Base-by-base conservation (phyloP, 495 filamentous ascomycete species). In the Neurospora africana region DNA sequence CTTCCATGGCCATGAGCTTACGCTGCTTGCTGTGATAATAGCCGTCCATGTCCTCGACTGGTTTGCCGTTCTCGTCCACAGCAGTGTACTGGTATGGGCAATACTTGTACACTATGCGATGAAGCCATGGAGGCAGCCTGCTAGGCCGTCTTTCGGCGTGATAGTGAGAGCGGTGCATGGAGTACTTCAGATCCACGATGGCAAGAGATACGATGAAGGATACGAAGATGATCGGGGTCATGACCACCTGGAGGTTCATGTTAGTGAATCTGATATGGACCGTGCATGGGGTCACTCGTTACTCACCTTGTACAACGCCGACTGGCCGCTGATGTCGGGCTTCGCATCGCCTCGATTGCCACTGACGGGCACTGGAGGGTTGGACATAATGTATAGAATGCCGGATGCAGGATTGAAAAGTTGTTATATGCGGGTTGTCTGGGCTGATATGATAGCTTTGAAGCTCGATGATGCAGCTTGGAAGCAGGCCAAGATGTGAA, bases 151-250 rank as follows among this genome's bases (percentile, higher is more conserved):
- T 41, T 41, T 81, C 75, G 44, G 82, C 72, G 74, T 83, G 82
- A 70, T 76, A 78, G 69, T 81, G 82, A 40, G 81, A 75, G 38
- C 83, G 81, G 15, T 71, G 77, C 27, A 76, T 76, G 11, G 79
- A 77, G 76, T 86, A 79, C n/a, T 78, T 79, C 21, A 79, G 74
- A 78, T 87, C 85, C 70, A 88, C 77, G 8, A 87, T 72, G 72
- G 79, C 78, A 40, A 88, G 83, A 17, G 86, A 87, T 70, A 87
- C 27, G 74, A 88, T 68, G 80, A 88, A 88, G 21, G 84, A 80
- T 70, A 86, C 70, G 76, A 88, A 82, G 69, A 83, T 78, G 21
- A 87, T 67, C 2, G 86, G 86, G 4, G 85, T 83, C 74, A 86
- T 82, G 69, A 87, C 68, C 8, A 83, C 9, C 84, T 86, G 68